Evolutionary conservation across 768 basidiomycete species (phyloP).

Genomic region (Mycena maculata): DNA sequence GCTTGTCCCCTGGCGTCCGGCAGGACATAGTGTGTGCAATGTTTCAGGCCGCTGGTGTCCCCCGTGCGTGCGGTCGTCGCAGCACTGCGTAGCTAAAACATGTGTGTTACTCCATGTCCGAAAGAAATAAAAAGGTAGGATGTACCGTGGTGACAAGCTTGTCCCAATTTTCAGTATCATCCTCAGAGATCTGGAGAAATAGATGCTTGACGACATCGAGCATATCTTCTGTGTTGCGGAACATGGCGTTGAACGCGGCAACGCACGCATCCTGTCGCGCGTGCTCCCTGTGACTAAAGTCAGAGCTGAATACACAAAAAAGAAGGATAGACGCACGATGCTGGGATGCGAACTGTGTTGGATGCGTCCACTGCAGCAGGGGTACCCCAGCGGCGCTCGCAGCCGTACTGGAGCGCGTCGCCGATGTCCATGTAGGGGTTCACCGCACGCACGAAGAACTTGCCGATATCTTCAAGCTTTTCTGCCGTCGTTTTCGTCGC

Average conservation of each 20-base stretch:
- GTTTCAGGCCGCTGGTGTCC: conserved; percentile 2
- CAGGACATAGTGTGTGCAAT: background rate
- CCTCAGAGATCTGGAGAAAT: no score
- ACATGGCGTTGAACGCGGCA: no score
- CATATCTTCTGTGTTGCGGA: no score
- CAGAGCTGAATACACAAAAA: no score
- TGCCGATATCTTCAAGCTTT: background rate
- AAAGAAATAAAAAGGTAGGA: no score
- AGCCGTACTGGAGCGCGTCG: background rate
- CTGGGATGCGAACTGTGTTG: background rate
- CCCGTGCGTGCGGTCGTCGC: background rate
- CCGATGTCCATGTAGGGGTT: conserved; percentile 4
- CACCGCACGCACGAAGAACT: background rate
- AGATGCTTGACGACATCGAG: no score
- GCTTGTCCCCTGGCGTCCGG: background rate
- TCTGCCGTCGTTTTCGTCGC: background rate
- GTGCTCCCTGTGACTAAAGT: no score
- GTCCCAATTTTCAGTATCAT: no score
- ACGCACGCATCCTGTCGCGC: no score
- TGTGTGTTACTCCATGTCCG: no score
- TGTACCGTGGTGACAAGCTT: no score
- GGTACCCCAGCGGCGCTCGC: background rate
- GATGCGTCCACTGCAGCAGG: background rate
- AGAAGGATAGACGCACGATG: no score
- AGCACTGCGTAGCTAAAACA: background rate